These are phyloP conservation scores for Geranomyces variabilis DNA, from an alignment of 192 early-diverging fungal species.

Conservation along the genomic window DNA sequence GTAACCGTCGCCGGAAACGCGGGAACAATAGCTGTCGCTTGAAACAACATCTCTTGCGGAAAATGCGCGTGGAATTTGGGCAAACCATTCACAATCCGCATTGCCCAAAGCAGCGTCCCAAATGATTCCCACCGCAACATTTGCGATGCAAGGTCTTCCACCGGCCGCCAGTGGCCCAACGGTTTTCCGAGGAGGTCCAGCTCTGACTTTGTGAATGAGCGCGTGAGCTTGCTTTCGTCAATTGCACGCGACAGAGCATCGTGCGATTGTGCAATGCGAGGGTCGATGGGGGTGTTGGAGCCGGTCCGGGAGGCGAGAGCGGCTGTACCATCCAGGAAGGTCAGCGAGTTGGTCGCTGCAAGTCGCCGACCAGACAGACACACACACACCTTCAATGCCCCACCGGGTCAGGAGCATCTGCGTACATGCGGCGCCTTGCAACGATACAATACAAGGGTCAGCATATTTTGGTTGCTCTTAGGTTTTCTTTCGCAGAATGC, in stretches of 20 bases:
- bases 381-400: slow-evolving; percentile 54
- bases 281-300: neutral
- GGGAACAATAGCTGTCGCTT: slow-evolving; percentile 59
- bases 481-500: neutral
- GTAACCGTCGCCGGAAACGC: slow-evolving; percentile 57
- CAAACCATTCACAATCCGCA: slow-evolving; percentile 52
- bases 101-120: slow-evolving; percentile 58
- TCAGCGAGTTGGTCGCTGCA: no score
- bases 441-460: neutral
- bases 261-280: slow-evolving; percentile 17
- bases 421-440: slow-evolving; percentile 44
- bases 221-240: slow-evolving; percentile 43
- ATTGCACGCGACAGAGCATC: slow-evolving; percentile 32
- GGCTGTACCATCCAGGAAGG: neutral
- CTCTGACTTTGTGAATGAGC: slow-evolving; percentile 37
- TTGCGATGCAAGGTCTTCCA: slow-evolving; percentile 1
- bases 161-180: slow-evolving; percentile 48
- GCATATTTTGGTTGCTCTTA: neutral
- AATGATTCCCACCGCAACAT: slow-evolving; percentile 29
- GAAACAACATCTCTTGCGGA: slow-evolving; percentile 54
- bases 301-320: neutral
- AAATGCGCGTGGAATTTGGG: slow-evolving; percentile 60
- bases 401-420: slow-evolving; percentile 67
- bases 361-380: neutral
- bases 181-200: slow-evolving; percentile 53